Evolutionary conservation across 2,329 filamentous ascomycete genomes (phyloP).

Genomic region (Diplodia sapinea): DNA sequence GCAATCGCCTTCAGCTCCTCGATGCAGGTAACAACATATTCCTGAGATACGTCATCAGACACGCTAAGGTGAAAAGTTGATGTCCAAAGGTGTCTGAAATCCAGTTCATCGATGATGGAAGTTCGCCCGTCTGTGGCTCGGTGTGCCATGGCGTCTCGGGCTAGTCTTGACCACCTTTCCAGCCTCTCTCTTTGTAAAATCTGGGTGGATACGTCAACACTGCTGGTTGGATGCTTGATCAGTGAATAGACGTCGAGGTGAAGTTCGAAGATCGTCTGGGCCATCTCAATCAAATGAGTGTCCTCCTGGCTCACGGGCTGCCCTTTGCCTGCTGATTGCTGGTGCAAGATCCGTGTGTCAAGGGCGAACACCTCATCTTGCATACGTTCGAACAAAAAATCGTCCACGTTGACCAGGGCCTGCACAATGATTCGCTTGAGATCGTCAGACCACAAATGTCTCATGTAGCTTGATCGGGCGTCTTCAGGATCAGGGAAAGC

Average conservation of each 20-base stretch:
- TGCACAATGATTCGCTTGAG: conserved; percentile 62
- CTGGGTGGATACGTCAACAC: conserved; percentile 59
- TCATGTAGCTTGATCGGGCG: conserved; percentile 56
- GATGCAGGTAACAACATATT: conserved; percentile 67
- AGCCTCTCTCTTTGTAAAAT: conserved; percentile 64
- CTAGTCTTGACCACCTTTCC: conserved; percentile 64
- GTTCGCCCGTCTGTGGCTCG: conserved; percentile 39
- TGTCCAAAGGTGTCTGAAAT: conserved; percentile 69
- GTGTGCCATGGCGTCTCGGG: conserved; percentile 59
- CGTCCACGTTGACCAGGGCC: conserved; percentile 61
- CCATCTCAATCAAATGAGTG: conserved; percentile 56
- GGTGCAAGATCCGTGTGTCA: conserved; percentile 40
- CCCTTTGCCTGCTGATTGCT: conserved; percentile 32
- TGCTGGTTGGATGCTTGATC: conserved; percentile 66
- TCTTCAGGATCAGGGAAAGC: conserved; percentile 35
- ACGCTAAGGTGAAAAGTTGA: conserved; percentile 67
- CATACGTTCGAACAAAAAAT: conserved; percentile 56
- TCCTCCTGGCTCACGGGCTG: conserved; percentile 42
- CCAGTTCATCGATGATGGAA: conserved; percentile 50
- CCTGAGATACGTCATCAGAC: conserved; percentile 60
- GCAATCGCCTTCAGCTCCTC: conserved; percentile 66
- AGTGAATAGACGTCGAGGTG: conserved; percentile 69
- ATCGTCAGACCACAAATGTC: conserved; percentile 60
- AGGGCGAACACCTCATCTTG: conserved; percentile 43
- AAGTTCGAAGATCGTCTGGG: conserved; percentile 68